These are phyloP conservation scores for Mucor circinelloides DNA, from an alignment of 371 early-diverging fungal species.

Conservation along the genomic window DNA sequence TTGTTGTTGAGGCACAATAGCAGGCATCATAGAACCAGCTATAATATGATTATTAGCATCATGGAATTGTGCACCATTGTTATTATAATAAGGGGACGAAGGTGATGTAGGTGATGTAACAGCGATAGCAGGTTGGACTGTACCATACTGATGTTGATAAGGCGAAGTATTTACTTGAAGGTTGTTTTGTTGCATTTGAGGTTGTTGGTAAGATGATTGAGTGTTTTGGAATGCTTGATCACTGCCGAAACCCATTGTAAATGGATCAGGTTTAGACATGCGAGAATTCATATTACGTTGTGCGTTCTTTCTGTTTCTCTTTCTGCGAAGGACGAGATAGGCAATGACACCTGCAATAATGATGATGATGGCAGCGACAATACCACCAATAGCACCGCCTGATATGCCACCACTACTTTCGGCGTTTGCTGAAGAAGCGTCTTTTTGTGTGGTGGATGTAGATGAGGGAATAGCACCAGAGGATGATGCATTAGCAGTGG, in stretches of 20 bases:
- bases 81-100: slow-evolving; percentile 6
- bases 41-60: slow-evolving; percentile 28
- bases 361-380: slow-evolving; percentile 40
- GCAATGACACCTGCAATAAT: slow-evolving; percentile 38
- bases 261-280: slow-evolving; percentile 41
- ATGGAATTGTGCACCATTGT: slow-evolving; percentile 4
- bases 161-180: background rate
- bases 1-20: slow-evolving; percentile 1
- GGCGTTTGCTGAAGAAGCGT: background rate
- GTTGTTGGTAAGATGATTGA: slow-evolving; percentile 12
- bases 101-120: slow-evolving; percentile 5
- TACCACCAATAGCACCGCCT: slow-evolving; percentile 54
- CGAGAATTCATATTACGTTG: slow-evolving; percentile 3
- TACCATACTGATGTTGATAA: slow-evolving; percentile 23
- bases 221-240: slow-evolving; percentile 20
- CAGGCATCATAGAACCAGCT: slow-evolving; percentile 15
- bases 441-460: background rate
- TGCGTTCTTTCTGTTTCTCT: slow-evolving; percentile 25
- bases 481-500: background rate
- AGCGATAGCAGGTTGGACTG: background rate
- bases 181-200: slow-evolving; percentile 9
- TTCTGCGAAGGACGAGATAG: slow-evolving; percentile 38
- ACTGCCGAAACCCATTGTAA: slow-evolving; percentile 54
- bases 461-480: background rate
- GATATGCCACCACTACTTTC: slow-evolving; percentile 32